Conservation (phyloP, 2,329 filamentous ascomycete species). For the Bretziella fagacearum region DNA sequence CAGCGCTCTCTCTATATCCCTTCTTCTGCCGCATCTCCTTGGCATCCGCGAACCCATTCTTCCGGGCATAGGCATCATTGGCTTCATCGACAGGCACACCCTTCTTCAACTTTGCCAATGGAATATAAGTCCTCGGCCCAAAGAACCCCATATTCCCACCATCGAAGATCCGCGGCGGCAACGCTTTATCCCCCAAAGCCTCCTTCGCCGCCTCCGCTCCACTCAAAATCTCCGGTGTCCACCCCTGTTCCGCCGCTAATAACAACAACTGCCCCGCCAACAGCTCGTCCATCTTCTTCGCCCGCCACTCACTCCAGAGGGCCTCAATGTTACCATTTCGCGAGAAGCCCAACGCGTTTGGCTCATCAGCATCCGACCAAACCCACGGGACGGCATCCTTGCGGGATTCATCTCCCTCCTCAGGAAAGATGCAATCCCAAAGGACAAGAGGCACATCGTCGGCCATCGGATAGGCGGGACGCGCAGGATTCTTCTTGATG, state of each 20-base stretch:
- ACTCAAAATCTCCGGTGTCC: slow-evolving; percentile 7
- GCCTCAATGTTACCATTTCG: slow-evolving; percentile 50
- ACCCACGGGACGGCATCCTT: slow-evolving; percentile 58
- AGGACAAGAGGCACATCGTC: slow-evolving; percentile 78
- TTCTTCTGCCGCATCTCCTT: slow-evolving; percentile 29
- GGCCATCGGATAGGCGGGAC: slow-evolving; percentile 80
- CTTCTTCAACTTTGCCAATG: slow-evolving; percentile 34
- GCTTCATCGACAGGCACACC: slow-evolving; percentile 35
- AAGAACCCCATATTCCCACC: slow-evolving; percentile 36
- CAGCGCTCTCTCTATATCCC: slow-evolving; percentile 19
- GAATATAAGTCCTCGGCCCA: slow-evolving; percentile 28
- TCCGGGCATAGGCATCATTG: slow-evolving; percentile 44
- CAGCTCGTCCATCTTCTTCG: slow-evolving; percentile 77
- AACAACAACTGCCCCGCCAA: slow-evolving; percentile 60
- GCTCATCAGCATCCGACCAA: slow-evolving; percentile 50
- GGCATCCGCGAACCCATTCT: slow-evolving; percentile 38
- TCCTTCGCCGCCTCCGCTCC: slow-evolving; percentile 6
- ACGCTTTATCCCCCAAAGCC: slow-evolving; percentile 3
- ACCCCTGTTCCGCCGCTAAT: slow-evolving; percentile 31
- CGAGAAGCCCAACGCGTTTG: slow-evolving; percentile 42
- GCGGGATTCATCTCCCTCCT: slow-evolving; percentile 20
- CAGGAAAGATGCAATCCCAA: slow-evolving; percentile 82
- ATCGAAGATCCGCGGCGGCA: slow-evolving; percentile 28
- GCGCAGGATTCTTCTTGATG: slow-evolving; percentile 49
- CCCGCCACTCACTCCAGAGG: slow-evolving; percentile 70